phyloP scores from a whole-genome alignment of 208 protist species.

The Histomonas meleagridis region DNA sequence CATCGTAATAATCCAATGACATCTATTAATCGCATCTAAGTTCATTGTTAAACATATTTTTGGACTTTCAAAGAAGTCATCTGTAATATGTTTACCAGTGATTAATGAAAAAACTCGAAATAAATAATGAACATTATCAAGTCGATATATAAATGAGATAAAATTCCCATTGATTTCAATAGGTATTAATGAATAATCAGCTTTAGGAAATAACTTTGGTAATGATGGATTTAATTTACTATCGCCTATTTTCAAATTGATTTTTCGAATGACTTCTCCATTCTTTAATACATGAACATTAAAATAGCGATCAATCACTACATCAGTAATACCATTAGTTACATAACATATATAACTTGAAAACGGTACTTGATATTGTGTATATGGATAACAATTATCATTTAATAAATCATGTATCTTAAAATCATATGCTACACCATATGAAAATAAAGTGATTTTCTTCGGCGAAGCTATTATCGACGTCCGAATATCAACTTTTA shows the following conservation, averaged over 20 bases:
- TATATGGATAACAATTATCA: too few species aligned
- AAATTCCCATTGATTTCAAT: not conserved
- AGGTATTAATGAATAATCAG: not conserved
- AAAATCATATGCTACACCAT: not conserved
- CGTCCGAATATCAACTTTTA: not conserved
- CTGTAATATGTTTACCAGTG: slow-evolving; percentile 4
- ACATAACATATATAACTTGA: not conserved
- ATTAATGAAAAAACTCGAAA: slow-evolving; percentile 13
- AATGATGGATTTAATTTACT: not conserved
- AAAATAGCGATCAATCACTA: not conserved
- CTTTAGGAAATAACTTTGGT: not conserved
- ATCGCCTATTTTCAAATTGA: not conserved
- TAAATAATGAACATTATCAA: not conserved
- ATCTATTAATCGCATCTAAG: not conserved
- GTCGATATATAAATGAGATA: not conserved
- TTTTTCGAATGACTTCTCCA: not conserved
- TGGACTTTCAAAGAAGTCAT: not conserved
- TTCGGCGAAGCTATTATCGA: not conserved
- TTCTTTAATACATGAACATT: not conserved
- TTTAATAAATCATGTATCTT: too few species aligned
- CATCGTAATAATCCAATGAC: not conserved
- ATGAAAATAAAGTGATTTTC: not conserved
- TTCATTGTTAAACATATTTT: not conserved
- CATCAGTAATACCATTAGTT: not conserved
- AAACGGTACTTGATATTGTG: too few species aligned